Conservation (phyloP, 306 rosid species). For the Medicago truncatula region DNA sequence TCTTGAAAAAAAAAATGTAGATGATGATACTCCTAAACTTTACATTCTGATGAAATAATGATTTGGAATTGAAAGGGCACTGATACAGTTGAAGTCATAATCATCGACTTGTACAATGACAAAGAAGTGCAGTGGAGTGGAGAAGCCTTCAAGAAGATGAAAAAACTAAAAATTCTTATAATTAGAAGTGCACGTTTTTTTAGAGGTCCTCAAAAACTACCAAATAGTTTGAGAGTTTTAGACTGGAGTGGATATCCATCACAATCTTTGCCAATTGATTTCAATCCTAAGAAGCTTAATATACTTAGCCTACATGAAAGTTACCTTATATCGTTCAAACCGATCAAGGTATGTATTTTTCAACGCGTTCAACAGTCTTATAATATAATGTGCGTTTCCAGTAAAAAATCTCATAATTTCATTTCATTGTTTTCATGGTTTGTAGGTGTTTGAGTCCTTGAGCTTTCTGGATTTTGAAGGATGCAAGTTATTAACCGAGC, state of each 20-base stretch:
- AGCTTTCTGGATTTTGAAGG: constrained; percentile 4
- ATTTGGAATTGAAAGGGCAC: constrained; percentile 15
- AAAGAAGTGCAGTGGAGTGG: constrained; percentile 4
- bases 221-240: constrained; percentile 10
- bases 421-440: not conserved
- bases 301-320: constrained; percentile 19
- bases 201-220: not conserved
- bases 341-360: constrained; percentile 6
- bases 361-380: not conserved
- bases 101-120: not conserved
- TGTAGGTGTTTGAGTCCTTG: not conserved
- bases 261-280: constrained; percentile 23
- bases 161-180: constrained; percentile 19
- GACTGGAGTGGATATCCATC: constrained; percentile 32
- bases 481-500: not conserved
- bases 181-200: not conserved
- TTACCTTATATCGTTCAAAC: not conserved
- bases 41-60: not conserved
- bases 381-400: not conserved
- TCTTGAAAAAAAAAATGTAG: constrained; percentile 1
- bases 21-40: not conserved
- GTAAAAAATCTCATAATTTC: not conserved
- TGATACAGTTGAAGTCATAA: constrained; percentile 23
- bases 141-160: constrained; percentile 30
- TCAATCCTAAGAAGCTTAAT: not conserved